Percentiles rank a stretch among this genome's conserved stretches.
phyloP scores from a whole-genome alignment of 1,284 basidiomycete species.

The Puccinia novopanici region DNA sequence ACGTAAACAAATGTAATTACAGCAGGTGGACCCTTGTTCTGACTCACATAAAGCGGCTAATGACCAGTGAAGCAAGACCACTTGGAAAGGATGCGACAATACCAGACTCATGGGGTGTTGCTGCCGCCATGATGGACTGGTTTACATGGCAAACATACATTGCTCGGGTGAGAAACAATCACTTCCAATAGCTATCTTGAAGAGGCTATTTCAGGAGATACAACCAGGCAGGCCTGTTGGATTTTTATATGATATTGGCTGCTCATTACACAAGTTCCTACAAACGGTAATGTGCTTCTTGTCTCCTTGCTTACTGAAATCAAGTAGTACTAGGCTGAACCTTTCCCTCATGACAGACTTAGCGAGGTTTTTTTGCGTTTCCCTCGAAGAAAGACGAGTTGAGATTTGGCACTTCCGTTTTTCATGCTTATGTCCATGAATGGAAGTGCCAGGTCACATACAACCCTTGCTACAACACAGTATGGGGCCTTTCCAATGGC shows the following conservation, averaged over 20 bases:
- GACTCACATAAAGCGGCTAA: neutral
- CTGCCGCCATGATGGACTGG: neutral
- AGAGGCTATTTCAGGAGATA: neutral
- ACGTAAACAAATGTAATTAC: no score
- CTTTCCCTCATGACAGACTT: no score
- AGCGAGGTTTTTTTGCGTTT: neutral
- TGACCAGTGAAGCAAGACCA: neutral
- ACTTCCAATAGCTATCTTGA: neutral
- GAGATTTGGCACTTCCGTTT: constrained; percentile 16
- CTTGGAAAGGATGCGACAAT: constrained; percentile 4
- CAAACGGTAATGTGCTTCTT: neutral
- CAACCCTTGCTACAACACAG: constrained; percentile 9
- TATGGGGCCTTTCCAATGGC: constrained; percentile 13
- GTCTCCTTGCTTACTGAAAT: no score
- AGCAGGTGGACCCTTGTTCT: neutral
- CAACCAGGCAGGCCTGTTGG: neutral
- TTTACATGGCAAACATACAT: constrained; percentile 4
- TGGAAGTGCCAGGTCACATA: constrained; percentile 20
- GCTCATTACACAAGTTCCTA: constrained; percentile 13
- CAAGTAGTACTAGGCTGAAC: neutral
- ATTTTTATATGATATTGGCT: constrained; percentile 21
- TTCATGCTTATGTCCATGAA: constrained; percentile 32
- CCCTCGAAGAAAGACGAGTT: neutral
- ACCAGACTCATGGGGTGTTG: constrained; percentile 16
- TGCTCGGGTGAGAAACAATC: neutral